Evolutionary conservation across 257 asterid species (phyloP).

Genomic region (Solanum sparsipilum): DNA sequence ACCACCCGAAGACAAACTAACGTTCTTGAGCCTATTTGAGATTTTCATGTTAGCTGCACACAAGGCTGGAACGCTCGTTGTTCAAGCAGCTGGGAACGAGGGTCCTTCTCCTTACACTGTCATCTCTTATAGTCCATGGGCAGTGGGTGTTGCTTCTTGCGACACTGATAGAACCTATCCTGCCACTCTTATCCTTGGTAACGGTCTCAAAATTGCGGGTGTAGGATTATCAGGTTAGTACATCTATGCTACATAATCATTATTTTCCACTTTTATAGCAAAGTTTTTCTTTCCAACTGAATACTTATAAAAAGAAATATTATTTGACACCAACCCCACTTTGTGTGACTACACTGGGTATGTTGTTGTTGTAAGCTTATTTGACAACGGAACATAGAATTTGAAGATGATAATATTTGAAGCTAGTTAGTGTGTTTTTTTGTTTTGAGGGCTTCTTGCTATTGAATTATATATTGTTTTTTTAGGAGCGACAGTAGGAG

Average conservation of each 20-base stretch:
- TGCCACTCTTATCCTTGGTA: constrained; percentile 67
- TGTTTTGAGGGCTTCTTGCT: background rate
- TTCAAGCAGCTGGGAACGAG: constrained; percentile 75
- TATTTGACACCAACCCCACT: background rate
- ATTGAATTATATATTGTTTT: background rate
- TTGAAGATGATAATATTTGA: background rate
- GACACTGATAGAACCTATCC: constrained; percentile 74
- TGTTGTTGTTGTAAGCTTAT: background rate
- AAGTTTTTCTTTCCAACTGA: background rate
- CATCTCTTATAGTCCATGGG: constrained; percentile 87
- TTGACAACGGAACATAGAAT: background rate
- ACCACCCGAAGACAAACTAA: constrained; percentile 66
- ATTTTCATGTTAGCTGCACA: constrained; percentile 76
- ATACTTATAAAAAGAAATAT: background rate
- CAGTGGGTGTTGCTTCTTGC: constrained; percentile 62
- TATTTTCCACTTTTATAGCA: background rate
- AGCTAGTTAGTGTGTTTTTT: background rate
- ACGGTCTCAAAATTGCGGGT: constrained; percentile 48
- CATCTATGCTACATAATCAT: background rate
- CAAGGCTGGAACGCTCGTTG: constrained; percentile 68
- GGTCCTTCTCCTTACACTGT: constrained; percentile 82
- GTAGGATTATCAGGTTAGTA: constrained; percentile 69
- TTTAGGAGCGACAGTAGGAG: constrained; percentile 61
- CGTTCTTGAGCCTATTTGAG: constrained; percentile 66
- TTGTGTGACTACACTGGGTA: background rate